A percentile compares a stretch with the other conserved stretches of the same genome.
Evolutionary conservation across 106 monocot species (phyloP).

Genomic region (Agapanthus africanus): DNA sequence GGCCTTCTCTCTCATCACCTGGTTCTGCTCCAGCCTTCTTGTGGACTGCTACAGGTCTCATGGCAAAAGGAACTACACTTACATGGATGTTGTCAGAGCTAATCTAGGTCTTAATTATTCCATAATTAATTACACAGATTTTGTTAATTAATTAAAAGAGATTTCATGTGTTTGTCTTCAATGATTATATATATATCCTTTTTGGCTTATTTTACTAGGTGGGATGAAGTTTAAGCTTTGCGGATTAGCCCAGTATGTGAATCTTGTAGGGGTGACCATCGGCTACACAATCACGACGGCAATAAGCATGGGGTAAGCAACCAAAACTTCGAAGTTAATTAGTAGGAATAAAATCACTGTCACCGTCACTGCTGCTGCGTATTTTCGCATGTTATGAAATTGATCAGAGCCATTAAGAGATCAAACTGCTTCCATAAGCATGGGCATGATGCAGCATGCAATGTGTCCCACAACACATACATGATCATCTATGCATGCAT

Average conservation of each 20-base stretch:
- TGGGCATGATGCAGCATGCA: slow-evolving; percentile 57
- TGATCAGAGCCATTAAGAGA: slow-evolving; percentile 75
- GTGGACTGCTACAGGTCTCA: slow-evolving; percentile 19
- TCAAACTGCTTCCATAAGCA: slow-evolving; percentile 75
- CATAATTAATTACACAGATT: background rate
- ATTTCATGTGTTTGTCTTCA: no score
- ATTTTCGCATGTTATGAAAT: no score
- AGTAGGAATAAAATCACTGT: background rate
- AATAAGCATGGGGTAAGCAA: slow-evolving; percentile 81
- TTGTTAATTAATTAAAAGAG: no score
- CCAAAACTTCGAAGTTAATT: no score
- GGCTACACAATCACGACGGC: slow-evolving; percentile 84
- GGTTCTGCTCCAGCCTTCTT: slow-evolving; percentile 18
- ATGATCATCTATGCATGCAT: slow-evolving; percentile 60
- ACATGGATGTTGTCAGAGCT: slow-evolving; percentile 24
- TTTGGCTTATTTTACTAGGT: slow-evolving; percentile 17
- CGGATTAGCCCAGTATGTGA: slow-evolving; percentile 65
- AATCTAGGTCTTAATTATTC: slow-evolving; percentile 10
- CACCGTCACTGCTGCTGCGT: background rate
- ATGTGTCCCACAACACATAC: slow-evolving; percentile 34
- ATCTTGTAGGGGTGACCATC: slow-evolving; percentile 65
- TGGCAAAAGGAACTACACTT: slow-evolving; percentile 17
- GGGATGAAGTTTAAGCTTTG: slow-evolving; percentile 40
- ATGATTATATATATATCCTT: no score
- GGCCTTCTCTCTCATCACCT: slow-evolving; percentile 19